Conservation (phyloP, 148 eudicot genomes). For the Gaultheria prostrata region DNA sequence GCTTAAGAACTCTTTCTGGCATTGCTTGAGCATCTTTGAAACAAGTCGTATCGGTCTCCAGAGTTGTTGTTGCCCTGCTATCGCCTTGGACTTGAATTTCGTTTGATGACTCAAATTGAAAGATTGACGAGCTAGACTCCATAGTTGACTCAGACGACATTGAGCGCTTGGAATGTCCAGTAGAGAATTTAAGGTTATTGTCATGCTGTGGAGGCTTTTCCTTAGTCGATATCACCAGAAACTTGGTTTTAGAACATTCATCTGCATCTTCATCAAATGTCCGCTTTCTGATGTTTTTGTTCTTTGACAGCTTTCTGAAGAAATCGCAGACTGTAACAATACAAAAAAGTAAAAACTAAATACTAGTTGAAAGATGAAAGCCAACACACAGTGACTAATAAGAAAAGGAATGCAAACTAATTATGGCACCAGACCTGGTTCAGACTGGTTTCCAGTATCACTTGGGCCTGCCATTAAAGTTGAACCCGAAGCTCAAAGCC, state of each 20-base stretch:
- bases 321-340: constrained; percentile 65
- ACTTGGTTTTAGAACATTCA: constrained; percentile 34
- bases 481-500: neutral
- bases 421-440: constrained; percentile 24
- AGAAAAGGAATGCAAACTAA: neutral
- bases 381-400: neutral
- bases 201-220: constrained; percentile 45
- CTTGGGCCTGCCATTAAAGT: constrained; percentile 18
- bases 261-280: constrained; percentile 41
- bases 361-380: neutral
- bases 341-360: neutral
- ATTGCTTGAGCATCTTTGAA: constrained; percentile 76
- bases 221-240: constrained; percentile 30
- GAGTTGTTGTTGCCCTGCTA: constrained; percentile 78
- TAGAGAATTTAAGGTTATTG: constrained; percentile 57
- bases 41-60: constrained; percentile 89
- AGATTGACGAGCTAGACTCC: constrained; percentile 34
- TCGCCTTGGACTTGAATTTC: constrained; percentile 74
- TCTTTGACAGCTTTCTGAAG: constrained; percentile 68
- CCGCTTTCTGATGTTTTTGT: constrained; percentile 71
- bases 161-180: constrained; percentile 40
- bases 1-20: constrained; percentile 74
- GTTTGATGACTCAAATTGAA: constrained; percentile 77
- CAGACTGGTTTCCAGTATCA: constrained; percentile 22
- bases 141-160: constrained; percentile 31